These are phyloP conservation scores for Umbelopsis vinacea DNA, from an alignment of 192 early-diverging fungal species.

Conservation along the genomic window DNA sequence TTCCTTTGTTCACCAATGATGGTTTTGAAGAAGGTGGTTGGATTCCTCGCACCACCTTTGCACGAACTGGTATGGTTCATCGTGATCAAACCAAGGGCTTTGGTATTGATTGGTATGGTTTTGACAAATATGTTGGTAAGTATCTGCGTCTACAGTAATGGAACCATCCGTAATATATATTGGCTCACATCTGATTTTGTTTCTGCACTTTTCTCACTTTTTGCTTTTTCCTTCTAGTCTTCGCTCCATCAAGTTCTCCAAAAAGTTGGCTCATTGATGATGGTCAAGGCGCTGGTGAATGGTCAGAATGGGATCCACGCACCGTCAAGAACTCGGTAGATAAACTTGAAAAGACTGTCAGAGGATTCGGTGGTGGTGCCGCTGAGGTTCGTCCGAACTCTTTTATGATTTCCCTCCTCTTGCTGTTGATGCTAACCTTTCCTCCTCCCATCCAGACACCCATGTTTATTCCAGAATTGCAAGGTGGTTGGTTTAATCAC, in stretches of 20 bases:
- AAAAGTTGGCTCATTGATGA: conserved; percentile 50
- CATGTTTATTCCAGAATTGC: conserved; percentile 76
- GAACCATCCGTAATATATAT: no score
- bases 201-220: neutral
- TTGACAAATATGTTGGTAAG: conserved; percentile 77
- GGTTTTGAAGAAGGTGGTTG: conserved; percentile 71
- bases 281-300: conserved; percentile 39
- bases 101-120: conserved; percentile 80
- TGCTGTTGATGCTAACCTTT: neutral
- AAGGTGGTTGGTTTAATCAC: conserved; percentile 83
- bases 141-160: neutral
- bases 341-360: conserved; percentile 65
- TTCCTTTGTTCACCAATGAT: conserved; percentile 90
- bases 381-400: conserved; percentile 41
- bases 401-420: neutral
- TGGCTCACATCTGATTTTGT: no score
- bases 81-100: conserved; percentile 52
- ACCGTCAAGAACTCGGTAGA: conserved; percentile 58
- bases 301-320: conserved; percentile 61
- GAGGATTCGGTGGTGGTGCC: conserved; percentile 71
- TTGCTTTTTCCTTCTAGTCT: conserved; percentile 36
- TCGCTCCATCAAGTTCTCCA: conserved; percentile 57
- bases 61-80: conserved; percentile 18
- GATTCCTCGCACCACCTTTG: conserved; percentile 40
- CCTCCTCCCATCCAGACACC: conserved; percentile 49